Evolutionary conservation across 73 alveolate genomes (phyloP), one percentile per base, ranked within the genome.

Genomic region (Symbiodinium pilosum): DNA sequence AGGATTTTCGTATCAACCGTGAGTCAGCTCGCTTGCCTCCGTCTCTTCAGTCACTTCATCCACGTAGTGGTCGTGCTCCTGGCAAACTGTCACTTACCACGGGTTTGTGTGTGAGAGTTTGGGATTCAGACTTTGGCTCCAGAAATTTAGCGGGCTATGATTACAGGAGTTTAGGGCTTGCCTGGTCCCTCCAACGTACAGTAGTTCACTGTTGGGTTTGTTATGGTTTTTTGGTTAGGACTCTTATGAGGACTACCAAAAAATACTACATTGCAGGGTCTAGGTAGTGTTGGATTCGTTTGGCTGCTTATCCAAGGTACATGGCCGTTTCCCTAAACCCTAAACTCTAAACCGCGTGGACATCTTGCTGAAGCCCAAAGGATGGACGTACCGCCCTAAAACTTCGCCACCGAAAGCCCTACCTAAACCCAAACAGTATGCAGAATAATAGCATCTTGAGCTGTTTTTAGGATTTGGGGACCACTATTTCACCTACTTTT

Each of bases 261-360:
- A 18, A 52, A 52, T 18, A n/a, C n/a, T n/a, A n/a, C n/a, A n/a
- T n/a, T n/a, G n/a, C n/a, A n/a, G n/a, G n/a, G n/a, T n/a, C n/a
- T n/a, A n/a, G n/a, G n/a, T n/a, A n/a, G n/a, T n/a, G n/a, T n/a
- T n/a, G n/a, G n/a, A n/a, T n/a, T n/a, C n/a, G n/a, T n/a, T n/a
- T n/a, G n/a, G n/a, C n/a, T n/a, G n/a, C n/a, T n/a, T n/a, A n/a
- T n/a, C n/a, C n/a, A n/a, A n/a, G n/a, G n/a, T n/a, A n/a, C n/a
- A n/a, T n/a, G n/a, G n/a, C n/a, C n/a, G n/a, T n/a, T n/a, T n/a
- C 77, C 77, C 77, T 59, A 59, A 59, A 59, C 77, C 77, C 77
- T 59, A 59, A 14, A 59, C 77, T 36, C 77, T 59, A 59, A 59
- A 52, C 69, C 69, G n/a, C n/a, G n/a, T n/a, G n/a, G n/a, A n/a